Base-by-base conservation (phyloP, 441 rosid genomes). In the Euphorbia celastroides region DNA sequence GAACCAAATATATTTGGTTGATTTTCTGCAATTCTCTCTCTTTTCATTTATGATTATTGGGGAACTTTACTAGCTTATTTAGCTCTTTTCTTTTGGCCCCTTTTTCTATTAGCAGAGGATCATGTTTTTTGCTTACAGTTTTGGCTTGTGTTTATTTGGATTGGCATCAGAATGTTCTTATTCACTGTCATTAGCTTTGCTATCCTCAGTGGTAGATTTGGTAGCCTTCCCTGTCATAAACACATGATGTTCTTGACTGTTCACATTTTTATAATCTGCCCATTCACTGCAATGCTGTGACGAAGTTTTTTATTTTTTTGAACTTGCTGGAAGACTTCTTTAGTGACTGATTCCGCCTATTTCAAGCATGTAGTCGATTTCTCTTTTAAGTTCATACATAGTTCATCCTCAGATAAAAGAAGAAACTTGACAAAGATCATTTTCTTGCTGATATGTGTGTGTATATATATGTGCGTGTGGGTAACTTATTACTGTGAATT, bases 71-170 rank as follows among this genome's bases (percentile, higher is more conserved):
- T 51, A 19, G 56, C 25, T 19, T 19, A 7, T 51, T 51, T 51
- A 2, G 23, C 10, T 1, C 26, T 14, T 51, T 51, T 20, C 12
- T 26, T 19, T 51, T 19, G 7, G 7, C 11, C 0, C 22, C 26
- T 20, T 12, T 48, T 55, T 55, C 23, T 25, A 7, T 25, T 55
- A 55, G 32, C 17, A 55, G 30, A 55, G 58, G 57, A 10, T 58
- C 32, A 41, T 30, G 1, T 31, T 31, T 59, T 59, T 36, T 32
- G 23, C 26, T 19, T 34, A 38, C 7, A 4, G 9, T 34, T 31
- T 36, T 59, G 46, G 23, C 63, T 59, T n/a, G 46, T 59, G 14
- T 59, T 32, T 36, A 59, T 59, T 59, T 19, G 46, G 41, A 59
- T 59, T 34, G 34, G 44, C 27, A 17, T 32, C 46, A n/a, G 5